Evolutionary conservation across 495 filamentous ascomycete genomes (phyloP).

Genomic region (Hypoxylon lienhwacheense): DNA sequence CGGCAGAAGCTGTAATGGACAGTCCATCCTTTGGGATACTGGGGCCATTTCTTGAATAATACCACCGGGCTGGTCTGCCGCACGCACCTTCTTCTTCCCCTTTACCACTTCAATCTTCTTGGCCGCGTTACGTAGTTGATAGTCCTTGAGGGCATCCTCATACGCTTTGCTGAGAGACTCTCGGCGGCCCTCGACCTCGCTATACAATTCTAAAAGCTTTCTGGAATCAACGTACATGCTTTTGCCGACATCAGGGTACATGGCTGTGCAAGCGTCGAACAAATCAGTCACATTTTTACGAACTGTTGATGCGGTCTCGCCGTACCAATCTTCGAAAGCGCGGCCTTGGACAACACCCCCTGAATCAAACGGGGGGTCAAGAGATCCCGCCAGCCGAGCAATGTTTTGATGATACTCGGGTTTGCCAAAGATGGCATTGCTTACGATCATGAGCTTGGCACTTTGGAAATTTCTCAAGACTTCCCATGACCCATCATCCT

Average conservation of each 20-base stretch:
- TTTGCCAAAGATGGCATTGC: conserved; percentile 48
- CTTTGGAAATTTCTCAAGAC: conserved; percentile 46
- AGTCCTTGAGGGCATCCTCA: neutral
- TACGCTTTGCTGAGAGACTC: neutral
- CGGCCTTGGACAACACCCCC: conserved; percentile 38
- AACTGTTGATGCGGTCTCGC: conserved; percentile 42
- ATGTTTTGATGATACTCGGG: conserved; percentile 42
- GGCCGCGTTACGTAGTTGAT: neutral
- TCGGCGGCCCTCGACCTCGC: neutral
- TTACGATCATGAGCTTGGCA: conserved; percentile 61
- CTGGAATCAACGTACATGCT: neutral
- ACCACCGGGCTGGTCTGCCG: neutral
- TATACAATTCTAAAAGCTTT: neutral
- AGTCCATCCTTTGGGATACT: neutral
- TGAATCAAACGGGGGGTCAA: conserved; percentile 47
- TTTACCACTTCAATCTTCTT: neutral
- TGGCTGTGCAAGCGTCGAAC: no score
- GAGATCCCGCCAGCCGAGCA: conserved; percentile 48
- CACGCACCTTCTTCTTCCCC: neutral
- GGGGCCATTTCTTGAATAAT: neutral
- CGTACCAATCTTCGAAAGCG: conserved; percentile 58
- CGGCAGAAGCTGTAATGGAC: neutral
- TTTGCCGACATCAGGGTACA: no score
- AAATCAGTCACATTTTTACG: conserved; percentile 37
- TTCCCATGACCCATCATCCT: conserved; percentile 13